Evolutionary conservation across 2,329 filamentous ascomycete species (phyloP).

Genomic region (Colletotrichum sp.): DNA sequence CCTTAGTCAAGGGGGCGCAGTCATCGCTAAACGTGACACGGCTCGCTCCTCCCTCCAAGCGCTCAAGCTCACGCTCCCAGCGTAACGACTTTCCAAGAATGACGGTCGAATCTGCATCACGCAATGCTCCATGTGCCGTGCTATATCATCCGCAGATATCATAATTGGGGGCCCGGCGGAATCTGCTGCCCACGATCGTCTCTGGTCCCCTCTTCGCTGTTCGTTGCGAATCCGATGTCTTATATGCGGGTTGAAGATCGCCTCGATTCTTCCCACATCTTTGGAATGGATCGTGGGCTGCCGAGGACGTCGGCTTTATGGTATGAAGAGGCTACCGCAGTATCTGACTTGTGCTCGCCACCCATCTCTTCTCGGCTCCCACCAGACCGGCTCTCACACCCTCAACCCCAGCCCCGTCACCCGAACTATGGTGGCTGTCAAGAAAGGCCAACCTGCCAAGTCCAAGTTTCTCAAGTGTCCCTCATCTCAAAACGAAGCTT

Average conservation of each 20-base stretch:
- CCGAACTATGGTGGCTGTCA: background rate
- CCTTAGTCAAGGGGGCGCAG: background rate
- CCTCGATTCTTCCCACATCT: background rate
- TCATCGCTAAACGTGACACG: background rate
- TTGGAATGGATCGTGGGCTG: rapidly evolving
- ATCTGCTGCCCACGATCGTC: background rate
- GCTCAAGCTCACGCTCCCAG: background rate
- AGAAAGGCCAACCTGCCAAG: background rate
- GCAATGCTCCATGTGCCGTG: background rate
- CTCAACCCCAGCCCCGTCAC: background rate
- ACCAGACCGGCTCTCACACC: background rate
- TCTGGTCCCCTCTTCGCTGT: background rate
- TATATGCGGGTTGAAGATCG: background rate
- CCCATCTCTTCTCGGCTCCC: background rate
- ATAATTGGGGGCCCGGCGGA: background rate
- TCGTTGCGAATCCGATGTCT: background rate
- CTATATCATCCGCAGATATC: background rate
- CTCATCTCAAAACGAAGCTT: background rate
- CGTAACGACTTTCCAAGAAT: background rate
- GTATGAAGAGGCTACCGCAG: rapidly evolving
- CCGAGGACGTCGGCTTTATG: background rate
- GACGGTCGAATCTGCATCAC: background rate
- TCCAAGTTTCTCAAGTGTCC: background rate
- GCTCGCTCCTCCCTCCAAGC: background rate
- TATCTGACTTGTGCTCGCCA: background rate